These are phyloP conservation scores for Adansonia madagascariensis DNA, from an alignment of 441 rosid species.

Conservation along the genomic window DNA sequence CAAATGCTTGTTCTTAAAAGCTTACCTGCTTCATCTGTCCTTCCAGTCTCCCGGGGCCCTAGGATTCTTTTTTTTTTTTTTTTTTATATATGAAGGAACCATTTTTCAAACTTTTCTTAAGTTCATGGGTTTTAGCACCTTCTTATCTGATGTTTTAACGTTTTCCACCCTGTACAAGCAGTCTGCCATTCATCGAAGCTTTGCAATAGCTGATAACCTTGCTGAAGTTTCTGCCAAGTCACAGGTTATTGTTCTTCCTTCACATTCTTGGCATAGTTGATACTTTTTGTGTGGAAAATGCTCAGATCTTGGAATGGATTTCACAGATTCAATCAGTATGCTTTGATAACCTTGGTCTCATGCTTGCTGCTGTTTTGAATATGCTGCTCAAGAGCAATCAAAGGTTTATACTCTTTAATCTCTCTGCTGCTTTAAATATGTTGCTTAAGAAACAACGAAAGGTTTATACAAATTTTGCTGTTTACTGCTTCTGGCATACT, in stretches of 20 bases:
- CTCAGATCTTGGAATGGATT: conserved; percentile 37
- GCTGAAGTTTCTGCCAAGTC: conserved; percentile 97
- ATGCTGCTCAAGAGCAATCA: conserved; percentile 60
- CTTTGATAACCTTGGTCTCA: conserved; percentile 75
- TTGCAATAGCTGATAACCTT: conserved; percentile 88
- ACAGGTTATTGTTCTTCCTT: conserved; percentile 49
- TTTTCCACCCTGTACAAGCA: conserved; percentile 30
- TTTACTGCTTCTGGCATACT: not conserved
- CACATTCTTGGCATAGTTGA: conserved; percentile 4
- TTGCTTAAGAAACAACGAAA: conserved; percentile 13
- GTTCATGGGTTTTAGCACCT: not conserved
- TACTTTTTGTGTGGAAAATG: not conserved
- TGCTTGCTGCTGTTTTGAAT: conserved; percentile 67
- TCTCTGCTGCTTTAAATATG: not conserved
- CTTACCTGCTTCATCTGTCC: not conserved
- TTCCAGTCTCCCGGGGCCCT: not conserved
- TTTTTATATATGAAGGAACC: too few species aligned
- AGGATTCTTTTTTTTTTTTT: not conserved
- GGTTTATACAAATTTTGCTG: conserved; percentile 10
- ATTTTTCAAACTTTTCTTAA: too few species aligned
- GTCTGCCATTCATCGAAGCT: conserved; percentile 91
- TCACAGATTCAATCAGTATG: conserved; percentile 74
- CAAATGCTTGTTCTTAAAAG: not conserved
- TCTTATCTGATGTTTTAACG: conserved; percentile 22
- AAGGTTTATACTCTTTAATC: conserved; percentile 46